Evolutionary conservation across 768 basidiomycete genomes (phyloP).

Genomic region (Termitomyces sp.): DNA sequence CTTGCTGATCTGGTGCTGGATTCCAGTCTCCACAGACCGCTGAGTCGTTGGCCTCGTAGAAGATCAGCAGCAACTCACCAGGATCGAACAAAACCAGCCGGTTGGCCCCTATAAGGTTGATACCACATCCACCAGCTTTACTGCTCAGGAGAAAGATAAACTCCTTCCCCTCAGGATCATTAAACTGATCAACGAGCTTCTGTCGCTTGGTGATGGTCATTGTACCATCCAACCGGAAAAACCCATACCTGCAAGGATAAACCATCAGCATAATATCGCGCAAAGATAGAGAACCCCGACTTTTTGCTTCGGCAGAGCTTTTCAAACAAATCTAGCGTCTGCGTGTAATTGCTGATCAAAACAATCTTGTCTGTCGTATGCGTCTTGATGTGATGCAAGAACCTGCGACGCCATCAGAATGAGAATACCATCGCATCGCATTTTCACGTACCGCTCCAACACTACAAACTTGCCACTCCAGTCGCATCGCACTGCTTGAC

Average conservation of each 20-base stretch:
- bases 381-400: constrained; percentile 77
- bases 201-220: constrained; percentile 91
- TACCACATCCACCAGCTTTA: constrained; percentile 94
- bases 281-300: constrained; percentile 35
- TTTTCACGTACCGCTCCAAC: constrained; percentile 66
- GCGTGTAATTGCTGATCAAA: constrained; percentile 94
- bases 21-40: constrained; percentile 76
- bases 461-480: constrained; percentile 94
- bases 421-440: neutral
- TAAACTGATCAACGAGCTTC: constrained; percentile 95
- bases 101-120: constrained; percentile 96
- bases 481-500: constrained; percentile 62
- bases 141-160: constrained; percentile 93
- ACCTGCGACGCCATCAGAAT: constrained; percentile 42
- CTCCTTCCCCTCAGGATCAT: constrained; percentile 88
- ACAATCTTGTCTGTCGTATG: constrained; percentile 94
- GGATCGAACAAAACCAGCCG: constrained; percentile 95
- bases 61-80: constrained; percentile 41
- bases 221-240: constrained; percentile 90
- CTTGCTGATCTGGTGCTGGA: constrained; percentile 97
- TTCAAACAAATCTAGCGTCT: constrained; percentile 92
- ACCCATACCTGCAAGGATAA: constrained; percentile 63
- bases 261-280: neutral
- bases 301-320: constrained; percentile 82
- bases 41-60: neutral